Percentiles rank a stretch among this genome's conserved stretches.
Conservation (phyloP, 345 rosid genomes). For the Brassica rapa region DNA sequence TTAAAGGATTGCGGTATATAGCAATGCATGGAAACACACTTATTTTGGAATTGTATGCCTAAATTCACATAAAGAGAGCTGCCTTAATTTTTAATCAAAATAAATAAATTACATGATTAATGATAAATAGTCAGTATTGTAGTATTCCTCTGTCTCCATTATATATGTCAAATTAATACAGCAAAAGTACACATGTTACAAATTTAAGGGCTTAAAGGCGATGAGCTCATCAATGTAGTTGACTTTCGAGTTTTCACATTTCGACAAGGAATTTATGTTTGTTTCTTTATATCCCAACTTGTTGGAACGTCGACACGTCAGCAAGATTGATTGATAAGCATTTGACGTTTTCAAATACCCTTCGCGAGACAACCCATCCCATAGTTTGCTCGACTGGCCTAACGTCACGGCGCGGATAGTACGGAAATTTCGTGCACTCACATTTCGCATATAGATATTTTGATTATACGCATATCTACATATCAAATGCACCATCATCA, state of each 20-base stretch:
- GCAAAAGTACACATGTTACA: background rate
- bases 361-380: slow-evolving; percentile 7
- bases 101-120: background rate
- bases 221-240: slow-evolving; percentile 32
- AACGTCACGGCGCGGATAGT: background rate
- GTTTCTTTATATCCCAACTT: slow-evolving; percentile 36
- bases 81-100: background rate
- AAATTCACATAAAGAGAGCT: background rate
- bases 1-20: background rate
- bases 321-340: slow-evolving; percentile 17
- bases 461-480: slow-evolving; percentile 25
- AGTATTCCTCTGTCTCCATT: background rate
- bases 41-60: background rate
- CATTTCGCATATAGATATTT: background rate
- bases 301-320: slow-evolving; percentile 32
- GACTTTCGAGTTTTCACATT: slow-evolving; percentile 25
- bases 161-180: background rate
- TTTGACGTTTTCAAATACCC: slow-evolving; percentile 18
- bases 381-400: slow-evolving; percentile 29
- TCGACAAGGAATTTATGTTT: background rate
- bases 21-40: background rate
- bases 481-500: slow-evolving; percentile 23
- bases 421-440: slow-evolving; percentile 23
- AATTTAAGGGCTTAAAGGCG: background rate
- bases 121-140: background rate